Evolutionary conservation across 2,329 filamentous ascomycete species (phyloP).

Genomic region (Aspergillus fumigatus): DNA sequence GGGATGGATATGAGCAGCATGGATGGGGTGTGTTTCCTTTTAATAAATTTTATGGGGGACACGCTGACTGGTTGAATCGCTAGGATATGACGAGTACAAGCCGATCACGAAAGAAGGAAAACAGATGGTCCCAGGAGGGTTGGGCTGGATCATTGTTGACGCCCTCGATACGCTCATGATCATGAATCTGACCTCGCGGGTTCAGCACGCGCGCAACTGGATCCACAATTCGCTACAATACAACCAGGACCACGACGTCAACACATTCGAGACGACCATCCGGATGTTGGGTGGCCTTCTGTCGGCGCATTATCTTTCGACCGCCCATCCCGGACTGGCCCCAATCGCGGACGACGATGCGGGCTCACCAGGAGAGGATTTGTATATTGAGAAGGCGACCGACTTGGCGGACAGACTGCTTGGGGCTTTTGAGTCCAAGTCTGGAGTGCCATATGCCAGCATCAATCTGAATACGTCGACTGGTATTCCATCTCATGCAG

Average conservation of each 20-base stretch:
- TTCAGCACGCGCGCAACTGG: conserved; percentile 85
- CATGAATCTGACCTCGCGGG: conserved; percentile 89
- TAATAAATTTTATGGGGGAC: not conserved
- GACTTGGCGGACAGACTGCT: conserved; percentile 85
- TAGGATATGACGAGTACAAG: conserved; percentile 68
- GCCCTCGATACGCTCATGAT: conserved; percentile 94
- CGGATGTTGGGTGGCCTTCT: conserved; percentile 92
- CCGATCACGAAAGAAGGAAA: conserved; percentile 73
- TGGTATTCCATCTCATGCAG: conserved; percentile 76
- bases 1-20: conserved; percentile 87
- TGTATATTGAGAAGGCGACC: conserved; percentile 93
- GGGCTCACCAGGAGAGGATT: conserved; percentile 72
- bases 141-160: conserved; percentile 98
- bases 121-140: conserved; percentile 81
- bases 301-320: conserved; percentile 92
- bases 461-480: conserved; percentile 75
- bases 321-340: conserved; percentile 72
- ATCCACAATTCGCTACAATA: conserved; percentile 75
- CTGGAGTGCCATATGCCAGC: conserved; percentile 85
- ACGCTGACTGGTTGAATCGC: conserved; percentile 20
- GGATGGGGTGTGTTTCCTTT: conserved; percentile 71
- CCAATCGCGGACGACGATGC: conserved; percentile 67
- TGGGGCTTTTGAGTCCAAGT: conserved; percentile 79
- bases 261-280: conserved; percentile 96
- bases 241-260: conserved; percentile 91